Evolutionary conservation across 2,329 filamentous ascomycete species (phyloP).

Genomic region (Scleromitrula shiraiana): DNA sequence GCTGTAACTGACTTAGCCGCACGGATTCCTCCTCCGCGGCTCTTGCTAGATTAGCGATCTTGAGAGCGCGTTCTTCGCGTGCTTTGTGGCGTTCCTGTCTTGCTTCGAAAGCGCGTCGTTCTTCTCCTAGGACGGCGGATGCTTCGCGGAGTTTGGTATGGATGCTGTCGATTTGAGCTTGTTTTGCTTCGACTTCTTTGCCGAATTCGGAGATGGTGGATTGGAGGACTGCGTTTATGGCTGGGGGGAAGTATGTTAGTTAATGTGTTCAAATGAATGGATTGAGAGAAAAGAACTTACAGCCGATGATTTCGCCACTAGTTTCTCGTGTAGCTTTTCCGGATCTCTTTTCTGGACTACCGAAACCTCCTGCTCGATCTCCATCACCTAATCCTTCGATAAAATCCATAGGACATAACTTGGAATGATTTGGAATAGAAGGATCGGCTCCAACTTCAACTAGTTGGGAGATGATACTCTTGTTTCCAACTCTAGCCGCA

Average conservation of each 20-base stretch:
- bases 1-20: constrained; percentile 40
- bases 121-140: constrained; percentile 69
- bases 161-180: constrained; percentile 72
- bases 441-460: constrained; percentile 92
- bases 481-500: constrained; percentile 84
- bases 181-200: constrained; percentile 73
- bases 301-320: constrained; percentile 69
- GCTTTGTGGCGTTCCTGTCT: constrained; percentile 58
- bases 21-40: constrained; percentile 64
- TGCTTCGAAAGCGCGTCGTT: constrained; percentile 64
- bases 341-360: constrained; percentile 39
- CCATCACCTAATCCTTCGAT: constrained; percentile 58
- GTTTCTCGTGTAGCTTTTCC: constrained; percentile 57
- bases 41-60: constrained; percentile 68
- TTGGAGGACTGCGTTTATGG: constrained; percentile 74
- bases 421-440: constrained; percentile 84
- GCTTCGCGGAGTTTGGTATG: constrained; percentile 75
- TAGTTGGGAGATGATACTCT: constrained; percentile 92
- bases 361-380: constrained; percentile 41
- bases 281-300: constrained; percentile 44
- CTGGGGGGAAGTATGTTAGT: constrained; percentile 33
- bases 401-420: constrained; percentile 86
- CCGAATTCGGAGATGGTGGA: constrained; percentile 75
- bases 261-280: background rate
- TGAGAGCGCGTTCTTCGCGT: constrained; percentile 56